phyloP scores from a whole-genome alignment of 2,329 filamentous ascomycete genomes.

The Calonectria naviculata region DNA sequence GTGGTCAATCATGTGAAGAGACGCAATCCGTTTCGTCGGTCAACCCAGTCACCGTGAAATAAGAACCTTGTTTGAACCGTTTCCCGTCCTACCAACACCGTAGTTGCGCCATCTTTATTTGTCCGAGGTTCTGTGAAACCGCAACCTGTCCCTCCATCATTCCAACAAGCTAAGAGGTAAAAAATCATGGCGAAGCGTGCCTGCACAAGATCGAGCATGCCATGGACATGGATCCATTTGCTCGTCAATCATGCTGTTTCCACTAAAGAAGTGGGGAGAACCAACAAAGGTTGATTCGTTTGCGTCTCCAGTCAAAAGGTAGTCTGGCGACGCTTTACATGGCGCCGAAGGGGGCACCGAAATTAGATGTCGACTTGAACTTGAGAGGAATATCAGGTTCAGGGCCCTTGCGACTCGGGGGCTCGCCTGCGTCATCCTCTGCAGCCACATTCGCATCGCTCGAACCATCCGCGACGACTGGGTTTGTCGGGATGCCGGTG shows the following conservation, averaged over 20 bases:
- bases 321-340: conserved; percentile 34
- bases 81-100: background rate
- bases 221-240: background rate
- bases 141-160: background rate
- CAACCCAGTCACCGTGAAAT: background rate
- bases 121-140: background rate
- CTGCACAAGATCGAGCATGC: background rate
- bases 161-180: background rate
- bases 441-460: conserved; percentile 33
- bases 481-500: conserved; percentile 15
- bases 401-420: conserved; percentile 38
- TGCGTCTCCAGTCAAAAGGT: background rate
- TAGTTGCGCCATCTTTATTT: background rate
- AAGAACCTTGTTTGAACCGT: background rate
- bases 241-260: background rate
- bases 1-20: background rate
- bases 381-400: conserved; percentile 59
- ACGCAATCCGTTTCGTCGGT: background rate
- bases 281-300: background rate
- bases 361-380: conserved; percentile 58
- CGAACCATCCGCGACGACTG: conserved; percentile 35
- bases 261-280: background rate
- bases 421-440: conserved; percentile 40
- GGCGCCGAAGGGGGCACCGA: conserved; percentile 58
- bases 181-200: background rate